Evolutionary conservation across 129 eudicot species (phyloP), one percentile per base, ranked within the genome.

Genomic region (Cynara cardunculus): DNA sequence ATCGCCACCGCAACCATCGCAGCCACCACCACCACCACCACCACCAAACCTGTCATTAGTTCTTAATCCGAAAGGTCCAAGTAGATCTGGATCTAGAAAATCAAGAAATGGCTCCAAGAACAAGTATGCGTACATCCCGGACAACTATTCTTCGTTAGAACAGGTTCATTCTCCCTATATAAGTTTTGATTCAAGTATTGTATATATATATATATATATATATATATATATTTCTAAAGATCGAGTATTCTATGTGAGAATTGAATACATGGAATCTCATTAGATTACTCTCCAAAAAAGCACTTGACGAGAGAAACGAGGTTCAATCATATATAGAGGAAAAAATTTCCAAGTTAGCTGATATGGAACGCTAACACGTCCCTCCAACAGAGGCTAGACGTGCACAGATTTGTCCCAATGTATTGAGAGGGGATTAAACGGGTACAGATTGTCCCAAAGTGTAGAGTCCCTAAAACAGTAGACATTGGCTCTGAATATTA

Each of bases 91-190:
- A 12, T 71, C 82, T 77, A 71, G 25, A 24, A 83, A 62, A 31
- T 37, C 70, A 34, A 53, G 26, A n/a, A 82, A 83, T 41, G 56
- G 67, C 67, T 73, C 24, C 86, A 91, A 80, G 89, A 90, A 80
- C 28, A 92, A 92, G 85, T 92, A 92, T 32, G 90, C 25, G 8
- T 92, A 30, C 84, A 92, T 92, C 73, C 97, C 97, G 25, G 97
- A 92, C 80, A 81, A 86, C 73, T 92, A 84, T 86, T 84, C 97
- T 37, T 87, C 92, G 19, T 25, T 92, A 66, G 92, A 92, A 22
- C 90, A 92, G 97, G 97, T 92, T 79, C 49, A 25, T 16, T 86
- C 28, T 81, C 39, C 27, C 13, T 72, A 41, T 30, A 18, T 21
- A 65, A 19, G 69, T 0, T 14, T 65, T 19, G 16, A 65, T 81